These are phyloP conservation scores for Thuja plicata DNA, from an alignment of 83 land plant species.

Conservation along the genomic window DNA sequence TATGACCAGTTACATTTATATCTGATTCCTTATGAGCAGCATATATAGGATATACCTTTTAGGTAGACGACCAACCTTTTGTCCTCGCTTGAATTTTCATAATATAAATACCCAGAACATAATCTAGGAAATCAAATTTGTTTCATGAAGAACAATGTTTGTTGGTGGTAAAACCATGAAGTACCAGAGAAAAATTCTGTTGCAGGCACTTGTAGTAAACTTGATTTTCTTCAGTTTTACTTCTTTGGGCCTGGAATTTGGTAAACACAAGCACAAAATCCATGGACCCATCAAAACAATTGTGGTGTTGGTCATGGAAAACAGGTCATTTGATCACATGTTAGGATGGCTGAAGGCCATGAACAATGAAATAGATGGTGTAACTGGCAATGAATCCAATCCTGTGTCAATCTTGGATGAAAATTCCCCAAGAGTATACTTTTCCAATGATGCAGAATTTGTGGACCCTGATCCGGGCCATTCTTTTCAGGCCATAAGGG, in stretches of 20 bases:
- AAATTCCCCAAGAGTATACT: slow-evolving; percentile 35
- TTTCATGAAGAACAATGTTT: neutral
- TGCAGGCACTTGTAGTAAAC: neutral
- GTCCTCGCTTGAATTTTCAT: no score
- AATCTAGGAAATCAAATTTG: neutral
- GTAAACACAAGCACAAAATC: slow-evolving; percentile 8
- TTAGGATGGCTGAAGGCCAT: slow-evolving; percentile 71
- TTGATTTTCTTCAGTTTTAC: slow-evolving; percentile 3
- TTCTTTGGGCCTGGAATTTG: slow-evolving; percentile 1
- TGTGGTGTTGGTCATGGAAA: slow-evolving; percentile 83
- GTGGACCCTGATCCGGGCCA: slow-evolving; percentile 85
- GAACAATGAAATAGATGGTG: slow-evolving; percentile 77
- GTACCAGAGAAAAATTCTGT: neutral
- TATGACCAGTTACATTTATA: no score
- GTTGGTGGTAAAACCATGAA: neutral
- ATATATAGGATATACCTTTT: no score
- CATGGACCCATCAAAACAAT: slow-evolving; percentile 75
- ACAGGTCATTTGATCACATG: slow-evolving; percentile 80
- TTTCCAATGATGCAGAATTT: slow-evolving; percentile 60
- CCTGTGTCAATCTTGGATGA: slow-evolving; percentile 48
- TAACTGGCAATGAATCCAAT: slow-evolving; percentile 68
- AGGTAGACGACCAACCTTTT: no score
- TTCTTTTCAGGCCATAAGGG: slow-evolving; percentile 76
- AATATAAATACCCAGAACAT: no score
- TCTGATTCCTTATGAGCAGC: no score